Evolutionary conservation across 345 rosid species (phyloP).

Genomic region (Carallia brachiata): DNA sequence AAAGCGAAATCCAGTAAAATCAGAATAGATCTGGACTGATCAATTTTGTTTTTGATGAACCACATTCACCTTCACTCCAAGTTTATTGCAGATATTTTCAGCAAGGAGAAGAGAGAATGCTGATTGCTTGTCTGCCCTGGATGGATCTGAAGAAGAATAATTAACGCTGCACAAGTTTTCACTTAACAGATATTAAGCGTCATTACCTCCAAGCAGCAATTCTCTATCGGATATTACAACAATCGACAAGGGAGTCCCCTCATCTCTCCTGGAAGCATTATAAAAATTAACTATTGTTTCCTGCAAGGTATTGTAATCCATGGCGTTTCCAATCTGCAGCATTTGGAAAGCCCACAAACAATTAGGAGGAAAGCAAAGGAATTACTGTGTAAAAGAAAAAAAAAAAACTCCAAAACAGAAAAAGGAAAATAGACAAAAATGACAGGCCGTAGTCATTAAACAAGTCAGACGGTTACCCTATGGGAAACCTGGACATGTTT

Average conservation of each 20-base stretch:
- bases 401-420: background rate
- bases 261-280: slow-evolving; percentile 43
- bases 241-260: slow-evolving; percentile 65
- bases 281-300: slow-evolving; percentile 58
- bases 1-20: background rate
- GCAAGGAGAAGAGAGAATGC: slow-evolving; percentile 92
- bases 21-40: background rate
- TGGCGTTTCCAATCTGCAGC: slow-evolving; percentile 79
- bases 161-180: slow-evolving; percentile 17
- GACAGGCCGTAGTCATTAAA: background rate
- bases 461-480: slow-evolving; percentile 45
- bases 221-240: slow-evolving; percentile 85
- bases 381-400: background rate
- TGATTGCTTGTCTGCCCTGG: slow-evolving; percentile 87
- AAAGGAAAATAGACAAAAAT: background rate
- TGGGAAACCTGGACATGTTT: slow-evolving; percentile 60
- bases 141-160: slow-evolving; percentile 57
- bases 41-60: background rate
- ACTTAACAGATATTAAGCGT: background rate
- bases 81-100: slow-evolving; percentile 81
- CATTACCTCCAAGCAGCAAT: slow-evolving; percentile 78
- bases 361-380: slow-evolving; percentile 9
- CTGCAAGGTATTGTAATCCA: slow-evolving; percentile 70
- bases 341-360: slow-evolving; percentile 18
- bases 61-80: slow-evolving; percentile 65